These are phyloP conservation scores for Akebia trifoliata DNA, from an alignment of 164 flowering plant genomes.

Conservation along the genomic window DNA sequence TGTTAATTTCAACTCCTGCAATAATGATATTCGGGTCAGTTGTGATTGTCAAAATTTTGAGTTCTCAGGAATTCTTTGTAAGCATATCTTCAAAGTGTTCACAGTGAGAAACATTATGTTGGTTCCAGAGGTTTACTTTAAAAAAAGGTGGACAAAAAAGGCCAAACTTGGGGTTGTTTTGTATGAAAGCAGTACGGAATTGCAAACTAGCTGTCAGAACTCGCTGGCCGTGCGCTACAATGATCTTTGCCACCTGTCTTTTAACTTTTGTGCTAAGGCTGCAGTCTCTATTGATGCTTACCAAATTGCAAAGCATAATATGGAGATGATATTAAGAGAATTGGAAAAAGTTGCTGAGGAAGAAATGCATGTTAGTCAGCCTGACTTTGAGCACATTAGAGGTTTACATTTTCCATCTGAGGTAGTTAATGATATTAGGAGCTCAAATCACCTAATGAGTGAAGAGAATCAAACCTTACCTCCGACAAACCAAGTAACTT, in stretches of 20 bases:
- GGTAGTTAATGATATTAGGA: slow-evolving; percentile 10
- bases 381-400: slow-evolving; percentile 17
- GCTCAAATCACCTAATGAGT: slow-evolving; percentile 9
- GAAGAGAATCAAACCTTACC: slow-evolving; percentile 14
- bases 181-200: slow-evolving; percentile 4
- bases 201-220: slow-evolving; percentile 12
- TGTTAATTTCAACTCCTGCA: slow-evolving; percentile 15
- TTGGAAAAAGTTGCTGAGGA: slow-evolving; percentile 18
- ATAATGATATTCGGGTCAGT: slow-evolving; percentile 12
- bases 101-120: slow-evolving; percentile 18
- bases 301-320: slow-evolving; percentile 9
- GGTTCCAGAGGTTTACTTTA: slow-evolving; percentile 13
- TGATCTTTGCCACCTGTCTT: slow-evolving; percentile 17
- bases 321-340: slow-evolving; percentile 16
- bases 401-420: slow-evolving; percentile 12
- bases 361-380: slow-evolving; percentile 8
- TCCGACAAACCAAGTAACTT: slow-evolving; percentile 13
- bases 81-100: slow-evolving; percentile 21
- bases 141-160: slow-evolving; percentile 17
- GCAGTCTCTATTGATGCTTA: slow-evolving; percentile 9
- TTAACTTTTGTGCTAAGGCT: slow-evolving; percentile 18
- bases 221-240: slow-evolving; percentile 7
- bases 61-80: slow-evolving; percentile 15
- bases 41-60: slow-evolving; percentile 19
- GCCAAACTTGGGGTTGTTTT: slow-evolving; percentile 13